Percentiles rank a stretch among this genome's conserved stretches.
These are phyloP conservation scores for Carex scoparia DNA, from an alignment of 176 grass and related monocot species.

Conservation along the genomic window DNA sequence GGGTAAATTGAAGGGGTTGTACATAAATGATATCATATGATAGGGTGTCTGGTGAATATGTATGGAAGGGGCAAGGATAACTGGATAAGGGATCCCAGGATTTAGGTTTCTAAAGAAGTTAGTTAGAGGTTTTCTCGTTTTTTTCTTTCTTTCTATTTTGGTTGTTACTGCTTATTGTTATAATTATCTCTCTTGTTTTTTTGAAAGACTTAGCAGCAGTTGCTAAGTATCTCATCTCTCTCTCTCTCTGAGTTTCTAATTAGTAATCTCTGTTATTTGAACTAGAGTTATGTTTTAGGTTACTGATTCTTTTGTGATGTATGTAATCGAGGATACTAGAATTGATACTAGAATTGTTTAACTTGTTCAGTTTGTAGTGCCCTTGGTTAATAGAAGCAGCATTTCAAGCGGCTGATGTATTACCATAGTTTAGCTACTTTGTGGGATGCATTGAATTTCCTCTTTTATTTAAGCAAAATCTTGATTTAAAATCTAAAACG, in stretches of 20 bases:
- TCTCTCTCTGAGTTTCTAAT: background rate
- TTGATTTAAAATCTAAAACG: background rate
- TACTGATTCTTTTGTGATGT: slow-evolving; percentile 23
- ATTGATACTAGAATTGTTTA: slow-evolving; percentile 10
- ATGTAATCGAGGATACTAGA: slow-evolving; percentile 13
- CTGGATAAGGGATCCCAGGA: background rate
- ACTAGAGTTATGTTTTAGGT: slow-evolving; percentile 19
- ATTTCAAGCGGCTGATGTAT: background rate
- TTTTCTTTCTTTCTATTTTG: slow-evolving; percentile 17
- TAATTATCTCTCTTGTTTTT: background rate
- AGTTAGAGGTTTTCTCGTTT: slow-evolving; percentile 2
- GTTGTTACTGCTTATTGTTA: slow-evolving; percentile 19
- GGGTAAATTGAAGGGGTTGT: background rate
- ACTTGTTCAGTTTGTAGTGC: background rate
- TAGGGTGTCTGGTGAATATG: slow-evolving; percentile 6
- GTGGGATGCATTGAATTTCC: background rate
- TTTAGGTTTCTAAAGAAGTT: slow-evolving; percentile 13
- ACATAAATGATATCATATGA: slow-evolving; percentile 17
- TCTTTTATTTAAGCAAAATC: background rate
- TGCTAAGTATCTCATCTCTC: background rate
- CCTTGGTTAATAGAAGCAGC: slow-evolving; percentile 12
- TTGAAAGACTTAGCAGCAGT: background rate
- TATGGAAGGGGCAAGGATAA: background rate
- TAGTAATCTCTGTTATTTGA: slow-evolving; percentile 12
- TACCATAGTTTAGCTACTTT: background rate